Base-by-base conservation (phyloP, 2,329 filamentous ascomycete species). In the Alternaria burnsii region DNA sequence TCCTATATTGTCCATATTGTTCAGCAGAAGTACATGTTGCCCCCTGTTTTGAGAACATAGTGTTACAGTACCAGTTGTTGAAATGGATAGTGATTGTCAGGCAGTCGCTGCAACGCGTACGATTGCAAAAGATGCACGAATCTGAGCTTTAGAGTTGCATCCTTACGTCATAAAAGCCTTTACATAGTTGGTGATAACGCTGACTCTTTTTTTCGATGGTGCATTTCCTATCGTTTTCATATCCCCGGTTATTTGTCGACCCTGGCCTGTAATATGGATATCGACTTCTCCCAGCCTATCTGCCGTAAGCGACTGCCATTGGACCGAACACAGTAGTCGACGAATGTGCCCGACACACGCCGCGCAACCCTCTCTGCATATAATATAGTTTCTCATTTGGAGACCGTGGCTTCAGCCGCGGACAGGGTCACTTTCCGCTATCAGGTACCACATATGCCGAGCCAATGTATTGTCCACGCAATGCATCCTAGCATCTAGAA, bases 231-330 rank as follows among this genome's bases (percentile, higher is more conserved):
- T 48, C 28, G n/a, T 32, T 22, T 24, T 44, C 40, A 43, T 53
- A 44, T 61, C 10, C n/a, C 44, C 59, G 59, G 59, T 20, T 61
- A 52, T 61, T 53, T 24, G n/a, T 12, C n/a, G 11, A 58, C 41
- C 54, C 50, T 22, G 18, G 42, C 22, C 41, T 32, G 50, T 24
- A 58, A 61, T 61, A 41, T 61, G 43, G 44, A 43, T 43, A 20
- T 26, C 32, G 38, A 32, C 14, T 55, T 54, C 16, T 34, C 32
- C 30, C 44, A 58, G 42, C 36, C 24, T 36, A 58, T 55, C 30
- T 46, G 24, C 51, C 54, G 43, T 34, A 51, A 52, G n/a, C 44
- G 18, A 28, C 20, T 20, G 24, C 51, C 43, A 28, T 61, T 58
- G 42, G 43, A 7, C 43, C 51, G 40, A 58, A 44, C 38, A 38